Evolutionary conservation across 345 rosid species (phyloP).

Genomic region (Gossypium herbaceum): DNA sequence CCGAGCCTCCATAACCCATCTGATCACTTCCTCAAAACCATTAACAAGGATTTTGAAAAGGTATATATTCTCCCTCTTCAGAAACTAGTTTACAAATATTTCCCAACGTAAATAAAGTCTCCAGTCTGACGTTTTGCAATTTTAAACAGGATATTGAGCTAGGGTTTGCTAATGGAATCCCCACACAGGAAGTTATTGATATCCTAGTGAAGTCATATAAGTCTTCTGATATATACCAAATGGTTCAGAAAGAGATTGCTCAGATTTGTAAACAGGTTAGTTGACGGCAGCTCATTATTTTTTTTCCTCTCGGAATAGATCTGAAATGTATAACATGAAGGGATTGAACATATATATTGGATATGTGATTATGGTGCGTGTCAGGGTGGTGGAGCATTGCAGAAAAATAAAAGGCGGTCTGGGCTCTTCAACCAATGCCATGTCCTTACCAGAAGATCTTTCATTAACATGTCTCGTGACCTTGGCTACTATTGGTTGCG

Average conservation of each 20-base stretch:
- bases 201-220: conserved; percentile 34
- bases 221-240: conserved; percentile 29
- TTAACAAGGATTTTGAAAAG: conserved; percentile 43
- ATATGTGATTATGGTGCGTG: background rate
- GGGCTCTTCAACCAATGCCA: conserved; percentile 38
- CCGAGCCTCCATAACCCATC: conserved; percentile 40
- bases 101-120: background rate
- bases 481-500: conserved; percentile 61
- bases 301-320: background rate
- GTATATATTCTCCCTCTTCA: conserved; percentile 17
- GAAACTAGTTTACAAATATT: background rate
- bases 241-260: conserved; percentile 27
- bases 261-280: conserved; percentile 31
- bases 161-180: conserved; percentile 23
- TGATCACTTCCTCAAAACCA: conserved; percentile 45
- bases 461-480: conserved; percentile 58
- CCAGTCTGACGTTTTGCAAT: background rate
- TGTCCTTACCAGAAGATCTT: conserved; percentile 46
- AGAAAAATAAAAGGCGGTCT: conserved; percentile 29
- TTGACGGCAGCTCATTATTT: background rate
- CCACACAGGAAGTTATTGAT: conserved; percentile 40
- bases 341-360: background rate
- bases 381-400: conserved; percentile 19
- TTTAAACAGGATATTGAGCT: conserved; percentile 38
- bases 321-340: background rate